phyloP scores from a whole-genome alignment of 192 early-diverging fungal species.

The Umbelopsis sp. region DNA sequence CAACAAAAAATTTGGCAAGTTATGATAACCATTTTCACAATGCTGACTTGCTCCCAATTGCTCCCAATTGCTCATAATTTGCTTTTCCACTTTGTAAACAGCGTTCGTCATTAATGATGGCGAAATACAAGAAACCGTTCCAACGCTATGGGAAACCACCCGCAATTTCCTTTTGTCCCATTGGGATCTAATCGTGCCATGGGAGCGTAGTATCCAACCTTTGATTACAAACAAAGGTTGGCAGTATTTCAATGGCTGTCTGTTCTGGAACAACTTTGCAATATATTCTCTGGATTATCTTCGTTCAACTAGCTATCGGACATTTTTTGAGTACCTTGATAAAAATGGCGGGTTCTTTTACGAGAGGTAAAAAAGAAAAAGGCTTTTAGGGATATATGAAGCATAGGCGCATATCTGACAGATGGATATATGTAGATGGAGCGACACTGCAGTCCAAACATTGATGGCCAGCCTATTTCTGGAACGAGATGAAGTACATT shows the following conservation, averaged over 20 bases:
- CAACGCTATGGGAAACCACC: slow-evolving; percentile 70
- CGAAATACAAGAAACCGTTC: slow-evolving; percentile 62
- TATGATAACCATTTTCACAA: too few relatives aligned
- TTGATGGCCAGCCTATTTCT: slow-evolving; percentile 67
- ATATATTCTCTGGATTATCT: slow-evolving; percentile 74
- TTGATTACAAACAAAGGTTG: slow-evolving; percentile 56
- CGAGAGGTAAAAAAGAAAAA: slow-evolving; percentile 66
- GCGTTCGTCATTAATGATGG: slow-evolving; percentile 57
- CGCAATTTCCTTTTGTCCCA: slow-evolving; percentile 49
- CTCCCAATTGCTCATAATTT: too few relatives aligned
- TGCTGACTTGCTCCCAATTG: too few relatives aligned
- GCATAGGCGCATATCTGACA: slow-evolving; percentile 19
- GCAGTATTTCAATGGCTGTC: slow-evolving; percentile 61
- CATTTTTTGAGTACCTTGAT: slow-evolving; percentile 76
- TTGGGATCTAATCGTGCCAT: slow-evolving; percentile 37
- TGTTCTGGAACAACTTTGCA: slow-evolving; percentile 88
- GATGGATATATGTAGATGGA: slow-evolving; percentile 54
- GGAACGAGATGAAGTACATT: slow-evolving; percentile 65
- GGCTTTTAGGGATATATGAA: too few relatives aligned
- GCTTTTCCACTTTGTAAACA: not conserved
- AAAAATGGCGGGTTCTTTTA: slow-evolving; percentile 85
- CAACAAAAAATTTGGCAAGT: slow-evolving; percentile 68
- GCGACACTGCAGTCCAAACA: slow-evolving; percentile 70
- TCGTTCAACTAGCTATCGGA: slow-evolving; percentile 61
- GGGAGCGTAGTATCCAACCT: slow-evolving; percentile 40